Evolutionary conservation across 352 stramenopile genomes (phyloP).

Genomic region (Globisporangium paddicum): DNA sequence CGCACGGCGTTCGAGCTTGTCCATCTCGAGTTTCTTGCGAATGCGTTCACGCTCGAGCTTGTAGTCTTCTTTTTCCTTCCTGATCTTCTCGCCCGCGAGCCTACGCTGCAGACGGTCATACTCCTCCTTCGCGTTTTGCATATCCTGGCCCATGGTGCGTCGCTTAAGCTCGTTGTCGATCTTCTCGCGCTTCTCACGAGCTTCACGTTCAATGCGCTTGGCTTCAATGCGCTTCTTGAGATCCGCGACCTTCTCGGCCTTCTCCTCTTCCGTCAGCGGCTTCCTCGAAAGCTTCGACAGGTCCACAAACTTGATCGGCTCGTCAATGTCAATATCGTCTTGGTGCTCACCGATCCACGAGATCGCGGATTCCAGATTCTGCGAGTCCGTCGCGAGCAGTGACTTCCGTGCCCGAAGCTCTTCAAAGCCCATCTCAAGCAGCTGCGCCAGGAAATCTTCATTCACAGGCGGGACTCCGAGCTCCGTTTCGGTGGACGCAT

Average conservation of each 20-base stretch:
- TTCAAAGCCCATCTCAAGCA: conserved; percentile 85
- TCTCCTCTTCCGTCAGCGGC: conserved; percentile 84
- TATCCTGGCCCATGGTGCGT: conserved; percentile 67
- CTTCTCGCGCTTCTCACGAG: conserved; percentile 71
- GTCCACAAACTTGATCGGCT: conserved; percentile 84
- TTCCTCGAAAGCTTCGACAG: conserved; percentile 39
- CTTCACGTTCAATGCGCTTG: conserved; percentile 74
- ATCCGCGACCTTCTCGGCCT: conserved; percentile 79
- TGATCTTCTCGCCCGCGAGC: conserved; percentile 73
- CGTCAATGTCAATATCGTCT: conserved; percentile 87
- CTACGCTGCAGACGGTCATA: conserved; percentile 79
- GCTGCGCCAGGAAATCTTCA: conserved; percentile 53
- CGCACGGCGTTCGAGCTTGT: conserved; percentile 88
- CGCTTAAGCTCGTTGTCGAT: conserved; percentile 70
- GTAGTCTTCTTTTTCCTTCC: conserved; percentile 87
- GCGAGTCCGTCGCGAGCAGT: conserved; percentile 73
- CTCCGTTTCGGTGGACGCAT: conserved; percentile 14
- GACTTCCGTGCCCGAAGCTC: conserved; percentile 79
- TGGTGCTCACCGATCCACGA: conserved; percentile 88
- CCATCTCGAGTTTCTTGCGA: conserved; percentile 85
- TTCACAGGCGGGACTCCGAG: conserved; percentile 55
- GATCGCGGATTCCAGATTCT: conserved; percentile 70
- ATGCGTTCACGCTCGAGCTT: conserved; percentile 88
- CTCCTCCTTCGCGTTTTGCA: conserved; percentile 74
- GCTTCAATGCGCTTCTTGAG: conserved; percentile 78